Conservation (phyloP, 2,329 filamentous ascomycete species). For the Fusarium sp. region DNA sequence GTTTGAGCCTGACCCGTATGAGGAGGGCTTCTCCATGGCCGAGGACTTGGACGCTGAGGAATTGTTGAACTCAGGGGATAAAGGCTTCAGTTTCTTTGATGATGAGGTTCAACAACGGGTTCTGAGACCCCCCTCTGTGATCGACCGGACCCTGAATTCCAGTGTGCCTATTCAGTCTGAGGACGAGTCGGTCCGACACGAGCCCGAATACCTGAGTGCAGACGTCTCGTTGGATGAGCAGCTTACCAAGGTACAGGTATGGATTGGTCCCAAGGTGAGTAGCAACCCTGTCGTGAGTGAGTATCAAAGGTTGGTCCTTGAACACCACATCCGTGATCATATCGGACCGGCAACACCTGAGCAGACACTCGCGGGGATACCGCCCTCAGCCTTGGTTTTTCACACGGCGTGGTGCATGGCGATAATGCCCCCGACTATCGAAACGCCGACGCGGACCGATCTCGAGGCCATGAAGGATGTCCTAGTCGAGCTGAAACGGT, state of each 20-base stretch:
- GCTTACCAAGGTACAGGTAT: constrained; percentile 49
- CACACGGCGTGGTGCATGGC: constrained; percentile 64
- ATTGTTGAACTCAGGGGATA: constrained; percentile 53
- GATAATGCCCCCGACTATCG: constrained; percentile 49
- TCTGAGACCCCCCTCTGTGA: constrained; percentile 11
- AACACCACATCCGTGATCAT: constrained; percentile 48
- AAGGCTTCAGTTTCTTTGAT: constrained; percentile 59
- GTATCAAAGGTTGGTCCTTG: constrained; percentile 59
- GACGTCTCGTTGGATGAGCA: constrained; percentile 43
- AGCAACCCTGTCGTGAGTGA: constrained; percentile 54
- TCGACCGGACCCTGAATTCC: constrained; percentile 8
- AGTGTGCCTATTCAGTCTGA: background rate
- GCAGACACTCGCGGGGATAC: constrained; percentile 63
- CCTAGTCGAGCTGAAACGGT: constrained; percentile 53
- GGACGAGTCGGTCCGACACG: constrained; percentile 25
- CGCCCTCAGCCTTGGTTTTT: constrained; percentile 57
- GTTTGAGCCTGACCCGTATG: constrained; percentile 58
- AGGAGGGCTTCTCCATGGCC: constrained; percentile 47
- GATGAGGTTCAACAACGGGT: constrained; percentile 19
- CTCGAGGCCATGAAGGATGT: constrained; percentile 57
- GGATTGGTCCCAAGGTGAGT: constrained; percentile 56
- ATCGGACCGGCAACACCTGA: constrained; percentile 60
- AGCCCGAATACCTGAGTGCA: constrained; percentile 34
- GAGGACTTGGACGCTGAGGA: constrained; percentile 54
- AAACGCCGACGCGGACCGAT: constrained; percentile 43